Evolutionary conservation across 192 early-diverging fungal species (phyloP), one percentile per base, ranked within the genome.

Genomic region (Podila horticola): DNA sequence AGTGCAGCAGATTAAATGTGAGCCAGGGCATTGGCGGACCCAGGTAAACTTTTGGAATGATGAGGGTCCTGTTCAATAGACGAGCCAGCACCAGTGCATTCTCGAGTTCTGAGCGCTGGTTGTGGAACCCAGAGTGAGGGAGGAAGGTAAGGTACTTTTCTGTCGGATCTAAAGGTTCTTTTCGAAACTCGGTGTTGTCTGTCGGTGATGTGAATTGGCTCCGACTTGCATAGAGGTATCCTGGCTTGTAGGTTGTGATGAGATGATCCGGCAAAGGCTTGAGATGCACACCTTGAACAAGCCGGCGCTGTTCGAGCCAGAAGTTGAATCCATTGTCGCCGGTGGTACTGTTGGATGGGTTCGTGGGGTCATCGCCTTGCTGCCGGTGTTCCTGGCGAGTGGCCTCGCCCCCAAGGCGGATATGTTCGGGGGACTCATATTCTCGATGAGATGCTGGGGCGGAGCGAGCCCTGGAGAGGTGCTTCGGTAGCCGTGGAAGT

Each of bases 21-120:
- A 82, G 64, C 87, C 87, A 90, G 1, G 89, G 89, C 74, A 90
- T 84, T 0, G 88, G 88, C 41, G 84, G 76, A 15, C 89, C 88
- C 6, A 90, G 55, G 61, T 84, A 86, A 3, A 84, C 85, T 17
- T 81, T 82, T 6, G 88, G 88, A 63, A 89, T 77, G 48, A 89
- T 85, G 55, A 89, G 66, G n/a, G 88, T 89, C 24, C 86, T 58
- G 58, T 88, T 86, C 48, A 88, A 69, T 10, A 69, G 49, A 29
- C 84, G 79, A 4, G 88, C 86, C 19, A 89, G 41, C 11, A 85
- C 49, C 13, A 85, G 41, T 2, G 86, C 88, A 48, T 89, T 87
- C 28, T 86, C 76, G 26, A 89, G 79, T 38, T 84, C 83, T 24
- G 87, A 74, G 2, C 86, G 71, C 68, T 89, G 88, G 64, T 89